These are phyloP conservation scores for Leonotis leonurus DNA, from an alignment of 257 asterid species.

Conservation along the genomic window DNA sequence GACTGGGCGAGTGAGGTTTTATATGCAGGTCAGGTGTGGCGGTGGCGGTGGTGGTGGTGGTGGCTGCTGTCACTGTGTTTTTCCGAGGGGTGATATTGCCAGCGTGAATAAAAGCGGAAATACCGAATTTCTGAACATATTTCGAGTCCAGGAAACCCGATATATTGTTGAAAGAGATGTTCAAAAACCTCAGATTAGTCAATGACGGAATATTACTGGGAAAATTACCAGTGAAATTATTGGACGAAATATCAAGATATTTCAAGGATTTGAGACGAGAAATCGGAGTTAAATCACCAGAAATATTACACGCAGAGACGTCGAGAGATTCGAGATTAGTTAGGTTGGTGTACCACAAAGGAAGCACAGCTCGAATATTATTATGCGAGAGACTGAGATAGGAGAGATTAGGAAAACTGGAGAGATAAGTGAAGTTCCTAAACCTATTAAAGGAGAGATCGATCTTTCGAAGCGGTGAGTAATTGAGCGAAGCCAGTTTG, in stretches of 20 bases:
- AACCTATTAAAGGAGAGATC: constrained; percentile 77
- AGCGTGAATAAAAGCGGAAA: constrained; percentile 53
- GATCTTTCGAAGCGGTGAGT: constrained; percentile 35
- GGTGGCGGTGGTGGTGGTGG: constrained; percentile 9
- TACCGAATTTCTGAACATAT: constrained; percentile 29
- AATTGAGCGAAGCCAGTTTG: constrained; percentile 2
- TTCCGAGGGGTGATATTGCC: constrained; percentile 24
- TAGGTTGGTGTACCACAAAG: constrained; percentile 48
- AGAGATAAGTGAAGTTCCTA: constrained; percentile 36
- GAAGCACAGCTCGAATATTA: constrained; percentile 27
- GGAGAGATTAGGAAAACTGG: constrained; percentile 33
- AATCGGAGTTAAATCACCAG: constrained; percentile 42
- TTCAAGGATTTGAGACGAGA: constrained; percentile 37
- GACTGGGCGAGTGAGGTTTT: constrained; percentile 24
- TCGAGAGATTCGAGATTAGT: constrained; percentile 54
- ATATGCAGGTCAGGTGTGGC: constrained; percentile 25
- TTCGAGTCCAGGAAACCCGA: constrained; percentile 35
- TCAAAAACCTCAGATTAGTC: constrained; percentile 40
- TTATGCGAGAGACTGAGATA: constrained; percentile 60
- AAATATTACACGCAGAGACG: constrained; percentile 54
- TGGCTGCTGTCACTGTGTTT: no score
- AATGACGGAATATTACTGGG: constrained; percentile 62
- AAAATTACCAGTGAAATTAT: constrained; percentile 50
- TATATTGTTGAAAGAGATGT: constrained; percentile 65
- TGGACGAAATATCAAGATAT: constrained; percentile 50